These are phyloP conservation scores for Castanea mollissima DNA, from an alignment of 306 rosid species.

Conservation along the genomic window DNA sequence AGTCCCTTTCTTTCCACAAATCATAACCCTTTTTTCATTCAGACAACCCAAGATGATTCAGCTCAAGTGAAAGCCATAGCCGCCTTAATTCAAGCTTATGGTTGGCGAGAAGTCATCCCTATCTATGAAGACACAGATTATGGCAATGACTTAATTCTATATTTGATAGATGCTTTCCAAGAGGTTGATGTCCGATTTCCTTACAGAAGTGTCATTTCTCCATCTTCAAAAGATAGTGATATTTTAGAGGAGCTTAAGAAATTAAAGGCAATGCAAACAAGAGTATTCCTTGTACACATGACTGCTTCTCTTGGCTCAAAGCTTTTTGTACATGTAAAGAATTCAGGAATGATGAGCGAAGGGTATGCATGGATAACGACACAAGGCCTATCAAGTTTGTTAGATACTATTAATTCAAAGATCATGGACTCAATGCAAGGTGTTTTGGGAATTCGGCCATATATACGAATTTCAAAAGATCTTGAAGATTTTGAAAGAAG, in stretches of 20 bases:
- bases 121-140: constrained; percentile 38
- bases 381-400: constrained; percentile 16
- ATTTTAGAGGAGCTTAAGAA: constrained; percentile 17
- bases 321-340: constrained; percentile 22
- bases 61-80: constrained; percentile 25
- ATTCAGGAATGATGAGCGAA: constrained; percentile 17
- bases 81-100: constrained; percentile 21
- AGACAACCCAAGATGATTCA: constrained; percentile 27
- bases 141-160: constrained; percentile 34
- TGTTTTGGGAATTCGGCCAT: constrained; percentile 34
- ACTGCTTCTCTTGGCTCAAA: constrained; percentile 5
- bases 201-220: constrained; percentile 19
- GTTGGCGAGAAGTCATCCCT: constrained; percentile 31
- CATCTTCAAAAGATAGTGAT: not conserved
- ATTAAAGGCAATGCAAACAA: constrained; percentile 7
- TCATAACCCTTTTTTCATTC: constrained; percentile 23
- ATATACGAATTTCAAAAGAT: not conserved
- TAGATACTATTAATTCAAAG: not conserved
- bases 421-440: constrained; percentile 39
- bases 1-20: constrained; percentile 37
- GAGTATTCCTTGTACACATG: constrained; percentile 37
- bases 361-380: constrained; percentile 29
- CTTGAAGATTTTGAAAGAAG: constrained; percentile 17
- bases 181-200: constrained; percentile 7
- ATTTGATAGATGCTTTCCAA: constrained; percentile 25